Base-by-base conservation (phyloP, 345 rosid species). In the Rhodamnia argentea region DNA sequence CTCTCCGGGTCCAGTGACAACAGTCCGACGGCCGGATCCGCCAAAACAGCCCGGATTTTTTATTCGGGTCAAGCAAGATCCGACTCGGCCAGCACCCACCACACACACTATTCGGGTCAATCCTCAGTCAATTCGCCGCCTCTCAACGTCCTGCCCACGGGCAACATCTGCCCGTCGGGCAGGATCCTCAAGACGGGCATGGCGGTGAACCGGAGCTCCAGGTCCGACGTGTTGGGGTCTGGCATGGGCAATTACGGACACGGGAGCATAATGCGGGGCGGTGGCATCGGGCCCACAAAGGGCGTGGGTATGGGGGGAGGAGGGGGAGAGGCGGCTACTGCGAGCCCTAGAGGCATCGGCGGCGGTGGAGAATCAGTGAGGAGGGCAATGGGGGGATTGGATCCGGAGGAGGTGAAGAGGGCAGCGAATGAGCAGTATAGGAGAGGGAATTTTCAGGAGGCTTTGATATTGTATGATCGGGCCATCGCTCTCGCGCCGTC, bases 81-180 rank as follows among this genome's bases (percentile, higher is more conserved):
- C 85, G 94, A 91, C 50, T 87, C 93, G 24, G 89, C 88, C 50
- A 86, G 90, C 44, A 22, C 89, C n/a, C 91, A 92, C 70, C 90
- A 91, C 58, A 60, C 90, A 52, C 76, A 89, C 51, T 92, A 90
- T 82, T 92, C 95, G 14, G 95, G 92, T 76, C 93, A 87, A 85
- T 90, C 91, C 90, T 70, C 90, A 2, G 92, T 89, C 32, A 92
- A 87, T 89, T 94, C 95, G 5, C 98, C 93, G 51, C 87, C 94
- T 4, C 40, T 81, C 59, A 93, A 92, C 81, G 94, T 93, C 26
- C 89, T 94, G 23, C 99, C 99, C 51, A 90, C 95, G 6, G 99
- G 99, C 3, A 98, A 98, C 84, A 93, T 98, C 44, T 93, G 98
- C 14, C 98, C 98, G 0, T 92, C 99, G 0, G 99, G 99, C 29